A percentile compares a stretch with the other conserved stretches of the same genome.
These are phyloP conservation scores for Diddensiella santjacobensis DNA, from an alignment of 805 yeast species.

Conservation along the genomic window DNA sequence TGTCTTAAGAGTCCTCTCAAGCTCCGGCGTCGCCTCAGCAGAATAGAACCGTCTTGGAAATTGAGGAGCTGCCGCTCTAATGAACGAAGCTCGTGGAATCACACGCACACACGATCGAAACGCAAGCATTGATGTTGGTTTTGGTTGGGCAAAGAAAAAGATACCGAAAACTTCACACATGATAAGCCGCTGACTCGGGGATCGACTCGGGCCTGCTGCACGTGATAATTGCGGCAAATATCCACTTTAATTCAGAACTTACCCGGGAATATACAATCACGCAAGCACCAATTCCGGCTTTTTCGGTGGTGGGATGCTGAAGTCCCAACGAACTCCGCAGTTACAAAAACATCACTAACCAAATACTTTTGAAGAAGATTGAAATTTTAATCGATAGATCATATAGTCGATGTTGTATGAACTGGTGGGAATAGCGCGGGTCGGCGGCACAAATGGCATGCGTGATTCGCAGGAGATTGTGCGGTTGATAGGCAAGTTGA, in stretches of 20 bases:
- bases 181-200: too few relatives aligned
- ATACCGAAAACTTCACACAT: too few relatives aligned
- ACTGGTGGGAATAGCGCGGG: constrained; percentile 84
- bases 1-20: background rate
- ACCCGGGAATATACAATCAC: too few relatives aligned
- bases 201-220: too few relatives aligned
- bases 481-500: constrained; percentile 73
- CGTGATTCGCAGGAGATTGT: constrained; percentile 63
- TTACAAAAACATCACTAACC: too few relatives aligned
- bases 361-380: too few relatives aligned
- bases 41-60: background rate
- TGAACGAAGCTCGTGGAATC: background rate
- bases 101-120: background rate
- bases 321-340: too few relatives aligned
- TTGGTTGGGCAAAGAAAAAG: background rate
- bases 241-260: too few relatives aligned
- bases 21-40: background rate
- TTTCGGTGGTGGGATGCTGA: too few relatives aligned
- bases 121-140: background rate
- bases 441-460: constrained; percentile 48
- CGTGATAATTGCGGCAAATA: too few relatives aligned
- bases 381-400: too few relatives aligned
- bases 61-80: background rate
- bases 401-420: constrained; percentile 81
- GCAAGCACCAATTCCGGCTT: too few relatives aligned